These are phyloP conservation scores for Pichia paraexigua DNA, from an alignment of 805 yeast species.

Conservation along the genomic window DNA sequence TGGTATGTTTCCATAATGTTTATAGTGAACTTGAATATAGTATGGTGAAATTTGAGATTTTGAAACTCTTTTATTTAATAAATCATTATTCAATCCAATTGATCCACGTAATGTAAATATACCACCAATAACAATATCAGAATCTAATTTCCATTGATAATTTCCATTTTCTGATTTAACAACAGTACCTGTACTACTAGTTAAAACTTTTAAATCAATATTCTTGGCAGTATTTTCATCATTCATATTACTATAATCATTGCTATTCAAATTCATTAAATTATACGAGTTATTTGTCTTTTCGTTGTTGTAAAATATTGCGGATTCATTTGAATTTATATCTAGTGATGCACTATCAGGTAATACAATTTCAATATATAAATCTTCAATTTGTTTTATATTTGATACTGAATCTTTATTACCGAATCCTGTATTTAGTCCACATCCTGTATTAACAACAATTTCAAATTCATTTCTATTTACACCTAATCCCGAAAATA, in stretches of 20 bases:
- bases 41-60: constrained; percentile 27
- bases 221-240: neutral
- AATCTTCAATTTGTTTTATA: constrained; percentile 40
- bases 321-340: neutral
- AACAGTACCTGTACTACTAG: constrained; percentile 10
- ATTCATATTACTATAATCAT: constrained; percentile 21
- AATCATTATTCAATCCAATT: constrained; percentile 9
- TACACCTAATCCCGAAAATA: constrained; percentile 45
- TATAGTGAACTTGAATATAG: constrained; percentile 43
- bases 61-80: neutral
- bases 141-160: constrained; percentile 17
- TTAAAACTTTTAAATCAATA: constrained; percentile 9
- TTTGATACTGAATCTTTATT: constrained; percentile 21
- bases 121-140: constrained; percentile 9
- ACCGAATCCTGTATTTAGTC: constrained; percentile 8
- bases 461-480: constrained; percentile 56
- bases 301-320: neutral
- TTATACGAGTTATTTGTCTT: neutral
- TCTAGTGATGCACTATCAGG: constrained; percentile 11
- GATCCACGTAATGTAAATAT: constrained; percentile 10
- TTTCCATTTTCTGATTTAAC: constrained; percentile 2
- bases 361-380: constrained; percentile 33
- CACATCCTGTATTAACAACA: constrained; percentile 7
- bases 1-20: constrained; percentile 61
- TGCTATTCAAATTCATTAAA: constrained; percentile 28